Evolutionary conservation across 768 basidiomycete genomes (phyloP), one percentile per base, ranked within the genome.

Genomic region (Obba rivulosa): DNA sequence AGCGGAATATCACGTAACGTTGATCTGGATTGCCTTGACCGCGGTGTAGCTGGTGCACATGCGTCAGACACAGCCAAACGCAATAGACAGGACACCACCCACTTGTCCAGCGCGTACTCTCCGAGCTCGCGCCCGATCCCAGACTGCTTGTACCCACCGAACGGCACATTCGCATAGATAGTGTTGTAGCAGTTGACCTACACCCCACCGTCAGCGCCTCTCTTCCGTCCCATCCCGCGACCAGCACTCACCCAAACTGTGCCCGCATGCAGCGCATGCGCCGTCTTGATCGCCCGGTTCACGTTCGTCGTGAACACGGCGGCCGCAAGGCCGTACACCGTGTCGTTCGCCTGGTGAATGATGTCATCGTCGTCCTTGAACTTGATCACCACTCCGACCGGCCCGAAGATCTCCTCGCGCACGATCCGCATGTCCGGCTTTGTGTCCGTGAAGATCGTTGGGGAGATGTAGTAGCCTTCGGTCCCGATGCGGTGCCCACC

Each of bases 281-380:
- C 87, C 2, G 82, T 80, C 50, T 71, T 69, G 46, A 94, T 67
- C 0, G 88, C 91, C 22, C 85, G 76, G 55, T 77, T 80, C 70
- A 95, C 66, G 66, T 94, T 76, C 59, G 80, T 73, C 31, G 87
- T 83, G 75, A 93, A 96, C 45, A 98, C 81, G 8, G 87, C 86
- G 2, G 87, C 83, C 13, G 91, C 92, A 39, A 96, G 79, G 49
- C 94, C 94, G 65, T 93, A 95, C 43, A 71, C 59, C 0, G 88
- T 85, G 62, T 95, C 85, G 67, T 99, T 99, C 22, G 92, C 95
- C 60, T 79, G 75, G 41, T 64, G 66, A 56, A 89, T 67, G 34
- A 81, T 82, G 49, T 87, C 80, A 55, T 78, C 75, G 52, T 79
- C 80, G 43, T 67, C 58, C 53, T 78, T 72, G 68, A 90, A 89